Evolutionary conservation across 495 filamentous ascomycete genomes (phyloP), one percentile per base, ranked within the genome.

Genomic region (Talaromyces wortmannii): DNA sequence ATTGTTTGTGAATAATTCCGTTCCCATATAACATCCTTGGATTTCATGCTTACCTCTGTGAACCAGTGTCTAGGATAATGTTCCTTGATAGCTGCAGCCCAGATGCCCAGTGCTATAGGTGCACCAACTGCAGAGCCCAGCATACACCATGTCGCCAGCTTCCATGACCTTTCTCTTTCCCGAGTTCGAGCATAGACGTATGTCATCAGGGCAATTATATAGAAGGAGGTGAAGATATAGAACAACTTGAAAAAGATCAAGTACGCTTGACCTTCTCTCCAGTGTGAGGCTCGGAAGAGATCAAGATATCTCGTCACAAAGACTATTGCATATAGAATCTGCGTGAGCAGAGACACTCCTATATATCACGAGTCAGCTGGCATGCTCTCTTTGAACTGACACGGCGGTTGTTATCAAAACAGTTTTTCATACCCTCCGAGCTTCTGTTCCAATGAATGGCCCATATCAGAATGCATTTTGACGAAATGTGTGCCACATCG

Each of bases 341-440:
- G 94, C 0, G 92, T 96, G 56, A 98, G 87, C 59, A 97, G 83
- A n/a, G 92, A 96, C 51, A 97, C 84, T 58, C 92, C 89, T 91
- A 59, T 36, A 30, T 43, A 45, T 23, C 55, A 31, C 4, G 7
- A 40, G 55, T 72, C 49, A 66, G 60, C 23, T 51, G 6, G 48
- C 23, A 23, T 23, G 23, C 11, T 33, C 31, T 55, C 17, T 31
- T 11, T 10, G 33, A 36, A 6, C 40, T 48, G 11, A 10, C 31
- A 50, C 15, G 4, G 13, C 15, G 7, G 2, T 6, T 48, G 30
- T 18, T 31, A 47, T 45, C 8, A 44, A 30, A 36, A 23, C 15
- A 45, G 12, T 46, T 32, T 45, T 13, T 4, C 70, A 10, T 74
- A 87, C 90, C 92, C 80, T 97, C 94, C 23, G 95, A 87, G 66